Percentiles rank a stretch among this genome's conserved stretches.
Conservation (phyloP, 768 basidiomycete species). For the Dioszegia crocea region DNA sequence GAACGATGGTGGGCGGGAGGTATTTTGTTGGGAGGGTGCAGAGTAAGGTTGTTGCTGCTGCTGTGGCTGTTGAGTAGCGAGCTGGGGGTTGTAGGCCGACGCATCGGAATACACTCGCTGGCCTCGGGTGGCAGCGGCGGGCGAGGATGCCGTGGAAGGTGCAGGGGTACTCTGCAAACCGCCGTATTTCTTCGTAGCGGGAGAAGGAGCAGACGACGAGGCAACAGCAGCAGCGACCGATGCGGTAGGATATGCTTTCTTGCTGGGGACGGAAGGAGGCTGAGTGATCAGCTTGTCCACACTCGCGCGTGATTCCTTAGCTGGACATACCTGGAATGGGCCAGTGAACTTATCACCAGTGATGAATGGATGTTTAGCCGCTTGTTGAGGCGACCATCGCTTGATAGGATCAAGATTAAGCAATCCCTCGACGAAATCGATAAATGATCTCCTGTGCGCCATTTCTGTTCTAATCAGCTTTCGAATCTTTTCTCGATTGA, state of each 20-base stretch:
- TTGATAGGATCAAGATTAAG: constrained; percentile 91
- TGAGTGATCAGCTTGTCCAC: neutral
- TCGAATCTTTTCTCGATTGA: too few species aligned
- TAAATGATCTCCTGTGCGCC: constrained; percentile 88
- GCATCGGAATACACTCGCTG: constrained; percentile 86
- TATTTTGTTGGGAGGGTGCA: constrained; percentile 16
- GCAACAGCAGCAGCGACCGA: constrained; percentile 9
- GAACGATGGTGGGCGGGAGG: neutral
- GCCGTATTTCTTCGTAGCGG: constrained; percentile 59
- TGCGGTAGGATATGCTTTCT: constrained; percentile 9
- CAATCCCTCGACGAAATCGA: constrained; percentile 94
- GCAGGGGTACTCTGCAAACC: constrained; percentile 73
- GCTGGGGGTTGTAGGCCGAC: constrained; percentile 87
- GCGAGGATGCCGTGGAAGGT: neutral
- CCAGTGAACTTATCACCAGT: constrained; percentile 87
- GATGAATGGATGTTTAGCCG: constrained; percentile 91
- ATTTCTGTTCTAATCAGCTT: constrained; percentile 71
- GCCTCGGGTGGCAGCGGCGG: constrained; percentile 62
- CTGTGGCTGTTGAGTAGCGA: constrained; percentile 88
- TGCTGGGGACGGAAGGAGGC: constrained; percentile 13
- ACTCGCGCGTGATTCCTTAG: neutral
- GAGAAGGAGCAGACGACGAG: neutral
- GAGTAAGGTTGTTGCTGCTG: constrained; percentile 51
- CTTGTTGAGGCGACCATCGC: constrained; percentile 96
- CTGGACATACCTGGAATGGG: constrained; percentile 44